Conservation (phyloP, 768 basidiomycete species). For the Termitomyces sp. region DNA sequence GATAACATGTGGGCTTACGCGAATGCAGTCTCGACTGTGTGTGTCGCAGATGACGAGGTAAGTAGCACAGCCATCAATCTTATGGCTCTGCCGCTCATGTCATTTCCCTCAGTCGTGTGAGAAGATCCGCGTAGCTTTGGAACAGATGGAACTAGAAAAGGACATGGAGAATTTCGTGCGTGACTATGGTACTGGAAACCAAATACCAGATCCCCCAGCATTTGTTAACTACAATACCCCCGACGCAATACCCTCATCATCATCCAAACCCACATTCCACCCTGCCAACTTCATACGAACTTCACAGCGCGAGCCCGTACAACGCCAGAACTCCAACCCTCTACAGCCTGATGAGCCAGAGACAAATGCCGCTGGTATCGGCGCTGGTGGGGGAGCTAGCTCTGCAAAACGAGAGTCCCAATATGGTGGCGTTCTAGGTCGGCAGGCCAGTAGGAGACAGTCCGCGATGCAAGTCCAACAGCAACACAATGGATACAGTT, state of each 20-base stretch:
- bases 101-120: slow-evolving; percentile 73
- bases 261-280: slow-evolving; percentile 49
- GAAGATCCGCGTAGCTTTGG: slow-evolving; percentile 76
- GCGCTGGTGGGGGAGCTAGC: slow-evolving; percentile 52
- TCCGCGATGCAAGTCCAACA: slow-evolving; percentile 17
- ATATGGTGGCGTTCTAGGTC: slow-evolving; percentile 20
- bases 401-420: slow-evolving; percentile 29
- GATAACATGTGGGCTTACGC: slow-evolving; percentile 96
- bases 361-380: slow-evolving; percentile 64
- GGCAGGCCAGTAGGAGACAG: slow-evolving; percentile 25
- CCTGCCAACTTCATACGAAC: slow-evolving; percentile 48
- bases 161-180: slow-evolving; percentile 90
- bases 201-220: slow-evolving; percentile 82
- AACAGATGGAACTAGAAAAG: slow-evolving; percentile 81
- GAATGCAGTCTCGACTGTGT: slow-evolving; percentile 93
- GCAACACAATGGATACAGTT: slow-evolving; percentile 21
- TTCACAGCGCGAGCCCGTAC: slow-evolving; percentile 33
- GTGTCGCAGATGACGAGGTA: slow-evolving; percentile 94
- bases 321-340: slow-evolving; percentile 22
- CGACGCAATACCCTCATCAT: slow-evolving; percentile 58
- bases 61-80: slow-evolving; percentile 15
- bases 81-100: background rate
- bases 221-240: slow-evolving; percentile 80
- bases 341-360: slow-evolving; percentile 36
- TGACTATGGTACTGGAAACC: slow-evolving; percentile 81